These are phyloP conservation scores for Citrullus mucosospermus DNA, from an alignment of 306 rosid species.

Conservation along the genomic window DNA sequence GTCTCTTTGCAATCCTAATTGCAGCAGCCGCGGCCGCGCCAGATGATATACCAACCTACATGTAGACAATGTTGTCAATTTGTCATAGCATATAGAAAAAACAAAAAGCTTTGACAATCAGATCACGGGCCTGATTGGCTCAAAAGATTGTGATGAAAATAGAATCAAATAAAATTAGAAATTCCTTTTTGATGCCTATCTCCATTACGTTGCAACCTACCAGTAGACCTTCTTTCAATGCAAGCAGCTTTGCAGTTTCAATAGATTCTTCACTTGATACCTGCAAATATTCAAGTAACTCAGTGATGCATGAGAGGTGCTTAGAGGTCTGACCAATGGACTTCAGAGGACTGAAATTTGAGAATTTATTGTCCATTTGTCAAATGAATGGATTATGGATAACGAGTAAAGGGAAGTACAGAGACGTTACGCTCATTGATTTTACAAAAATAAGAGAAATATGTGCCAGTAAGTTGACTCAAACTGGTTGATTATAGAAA, in stretches of 20 bases:
- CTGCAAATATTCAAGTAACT: constrained; percentile 16
- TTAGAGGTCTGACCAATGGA: not conserved
- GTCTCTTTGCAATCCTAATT: constrained; percentile 62
- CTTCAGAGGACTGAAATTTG: not conserved
- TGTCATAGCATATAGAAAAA: not conserved
- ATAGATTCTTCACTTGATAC: constrained; percentile 82
- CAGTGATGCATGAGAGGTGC: not conserved
- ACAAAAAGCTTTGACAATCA: not conserved
- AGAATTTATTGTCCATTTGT: not conserved
- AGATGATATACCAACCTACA: constrained; percentile 92
- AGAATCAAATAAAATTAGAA: not conserved
- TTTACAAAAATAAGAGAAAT: not conserved
- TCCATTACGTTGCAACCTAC: constrained; percentile 10
- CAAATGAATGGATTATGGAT: not conserved
- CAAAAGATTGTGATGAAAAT: not conserved
- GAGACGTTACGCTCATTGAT: not conserved
- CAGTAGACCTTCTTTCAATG: constrained; percentile 72
- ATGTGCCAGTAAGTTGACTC: not conserved
- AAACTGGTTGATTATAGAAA: not conserved
- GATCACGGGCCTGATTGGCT: not conserved
- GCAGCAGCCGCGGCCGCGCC: constrained; percentile 95
- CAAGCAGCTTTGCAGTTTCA: constrained; percentile 75
- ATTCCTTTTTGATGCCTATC: not conserved
- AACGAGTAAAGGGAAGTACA: not conserved
- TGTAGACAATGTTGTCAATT: not conserved